Base-by-base conservation (phyloP, 2,329 filamentous ascomycete genomes). In the Xylariaceae sp. region DNA sequence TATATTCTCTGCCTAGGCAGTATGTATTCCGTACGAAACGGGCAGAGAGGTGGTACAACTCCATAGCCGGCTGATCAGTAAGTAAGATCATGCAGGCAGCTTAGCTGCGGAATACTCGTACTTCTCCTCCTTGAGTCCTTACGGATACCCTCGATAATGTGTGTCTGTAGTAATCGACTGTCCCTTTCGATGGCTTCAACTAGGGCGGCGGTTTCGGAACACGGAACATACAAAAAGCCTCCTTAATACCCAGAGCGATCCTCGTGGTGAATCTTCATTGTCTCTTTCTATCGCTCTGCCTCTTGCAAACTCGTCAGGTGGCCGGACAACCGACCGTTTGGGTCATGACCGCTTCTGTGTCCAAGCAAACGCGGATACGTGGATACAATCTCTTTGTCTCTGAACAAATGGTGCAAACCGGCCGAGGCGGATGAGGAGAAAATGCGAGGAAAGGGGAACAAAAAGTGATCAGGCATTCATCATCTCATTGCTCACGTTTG, bases 401-500 rank as follows among this genome's bases (percentile, higher is more conserved):
- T 58, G 50, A 51, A 54, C 47, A 54, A 56, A 51, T 30, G 56
- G 34, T 47, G 47, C 47, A 63, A 50, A 35, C 42, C 23, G 23
- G 23, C 23, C 23, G 23, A 30, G 23, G 23, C 23, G 23, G 23
- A 30, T 30, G 23, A 30, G 23, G 23, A 30, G 23, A 30, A 30
- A 30, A 30, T 30, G 23, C 23, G 23, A 51, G 42, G 37, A 1
- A 9, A 13, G 9, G 9, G 37, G 13, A 9, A n/a, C 3, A 53
- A 39, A 49, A 15, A 35, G 48, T 58, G 47, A 51, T 55, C 51
- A 64, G 56, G 51, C 56, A 53, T 48, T 50, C 55, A 45, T 51
- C 51, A 57, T 47, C 57, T 52, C 56, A 53, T 48, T 50, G 56
- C 45, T 51, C 51, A 57, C 50, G 60, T 52, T 53, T 60, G 57